Evolutionary conservation across 1,284 basidiomycete genomes (phyloP).

Genomic region (Entoloma clypeatum): DNA sequence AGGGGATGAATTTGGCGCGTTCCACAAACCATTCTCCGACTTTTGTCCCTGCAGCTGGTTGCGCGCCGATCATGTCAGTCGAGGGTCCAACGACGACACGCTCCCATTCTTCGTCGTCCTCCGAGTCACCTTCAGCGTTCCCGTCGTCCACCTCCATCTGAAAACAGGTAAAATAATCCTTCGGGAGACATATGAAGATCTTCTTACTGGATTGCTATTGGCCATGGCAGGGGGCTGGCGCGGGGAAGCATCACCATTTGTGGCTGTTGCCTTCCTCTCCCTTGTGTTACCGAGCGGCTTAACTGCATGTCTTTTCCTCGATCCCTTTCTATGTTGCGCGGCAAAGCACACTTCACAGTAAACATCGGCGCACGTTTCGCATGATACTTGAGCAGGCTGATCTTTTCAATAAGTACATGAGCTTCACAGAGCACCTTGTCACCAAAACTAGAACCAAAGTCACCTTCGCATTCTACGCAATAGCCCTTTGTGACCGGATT

Average conservation of each 20-base stretch:
- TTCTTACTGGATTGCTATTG: too few relatives aligned
- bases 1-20: constrained; percentile 70
- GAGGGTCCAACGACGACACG: constrained; percentile 33
- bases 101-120: constrained; percentile 51
- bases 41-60: constrained; percentile 51
- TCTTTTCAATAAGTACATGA: constrained; percentile 39
- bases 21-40: constrained; percentile 82
- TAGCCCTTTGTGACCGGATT: constrained; percentile 55
- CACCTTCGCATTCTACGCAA: constrained; percentile 82
- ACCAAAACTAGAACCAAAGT: constrained; percentile 17
- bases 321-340: constrained; percentile 76
- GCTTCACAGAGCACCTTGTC: constrained; percentile 1
- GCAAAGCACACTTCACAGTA: constrained; percentile 83
- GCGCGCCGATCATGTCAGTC: constrained; percentile 40
- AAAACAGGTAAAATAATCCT: neutral
- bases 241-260: too few relatives aligned
- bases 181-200: too few relatives aligned
- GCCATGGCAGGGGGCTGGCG: too few relatives aligned
- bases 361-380: constrained; percentile 64
- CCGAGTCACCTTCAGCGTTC: constrained; percentile 39
- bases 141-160: constrained; percentile 51
- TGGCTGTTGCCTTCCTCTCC: constrained; percentile 23
- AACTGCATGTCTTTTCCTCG: constrained; percentile 60
- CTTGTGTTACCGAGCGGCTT: constrained; percentile 38
- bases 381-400: constrained; percentile 72